A percentile compares a stretch with the other conserved stretches of the same genome.
Conservation (phyloP, 129 eudicot genomes). For the Flaveria robusta region DNA sequence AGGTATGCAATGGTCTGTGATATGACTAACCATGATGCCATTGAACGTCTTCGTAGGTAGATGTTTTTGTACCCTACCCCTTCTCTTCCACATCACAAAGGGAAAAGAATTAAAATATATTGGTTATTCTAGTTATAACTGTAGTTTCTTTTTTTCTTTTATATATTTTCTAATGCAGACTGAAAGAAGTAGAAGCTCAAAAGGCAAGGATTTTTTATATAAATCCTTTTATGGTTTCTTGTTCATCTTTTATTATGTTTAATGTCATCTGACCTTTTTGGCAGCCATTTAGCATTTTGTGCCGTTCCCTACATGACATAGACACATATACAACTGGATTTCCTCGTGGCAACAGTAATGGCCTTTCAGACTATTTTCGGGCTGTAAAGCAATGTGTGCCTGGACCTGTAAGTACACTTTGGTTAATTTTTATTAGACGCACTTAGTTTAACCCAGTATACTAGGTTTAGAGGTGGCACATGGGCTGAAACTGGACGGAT, state of each 20-base stretch:
- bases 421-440: slow-evolving; percentile 1
- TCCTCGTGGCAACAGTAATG: slow-evolving; percentile 81
- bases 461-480: not conserved
- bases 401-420: slow-evolving; percentile 71
- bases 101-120: not conserved
- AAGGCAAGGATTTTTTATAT: slow-evolving; percentile 51
- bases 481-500: not conserved
- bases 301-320: slow-evolving; percentile 81
- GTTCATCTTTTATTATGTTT: slow-evolving; percentile 9
- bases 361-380: slow-evolving; percentile 67
- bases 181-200: slow-evolving; percentile 66
- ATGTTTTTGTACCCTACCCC: slow-evolving; percentile 8
- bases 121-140: slow-evolving; percentile 18
- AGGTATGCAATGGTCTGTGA: slow-evolving; percentile 95
- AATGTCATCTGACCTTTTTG: slow-evolving; percentile 28
- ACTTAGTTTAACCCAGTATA: slow-evolving; percentile 15
- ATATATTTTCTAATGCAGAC: slow-evolving; percentile 42
- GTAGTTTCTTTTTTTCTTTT: slow-evolving; percentile 19
- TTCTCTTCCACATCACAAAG: not conserved
- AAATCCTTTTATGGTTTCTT: not conserved
- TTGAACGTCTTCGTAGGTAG: slow-evolving; percentile 89
- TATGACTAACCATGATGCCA: slow-evolving; percentile 64
- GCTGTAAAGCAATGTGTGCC: slow-evolving; percentile 86
- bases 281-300: slow-evolving; percentile 92
- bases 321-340: slow-evolving; percentile 90